Evolutionary conservation across 2,329 filamentous ascomycete genomes (phyloP), one percentile per base, ranked within the genome.

Genomic region (Claviceps sp.): DNA sequence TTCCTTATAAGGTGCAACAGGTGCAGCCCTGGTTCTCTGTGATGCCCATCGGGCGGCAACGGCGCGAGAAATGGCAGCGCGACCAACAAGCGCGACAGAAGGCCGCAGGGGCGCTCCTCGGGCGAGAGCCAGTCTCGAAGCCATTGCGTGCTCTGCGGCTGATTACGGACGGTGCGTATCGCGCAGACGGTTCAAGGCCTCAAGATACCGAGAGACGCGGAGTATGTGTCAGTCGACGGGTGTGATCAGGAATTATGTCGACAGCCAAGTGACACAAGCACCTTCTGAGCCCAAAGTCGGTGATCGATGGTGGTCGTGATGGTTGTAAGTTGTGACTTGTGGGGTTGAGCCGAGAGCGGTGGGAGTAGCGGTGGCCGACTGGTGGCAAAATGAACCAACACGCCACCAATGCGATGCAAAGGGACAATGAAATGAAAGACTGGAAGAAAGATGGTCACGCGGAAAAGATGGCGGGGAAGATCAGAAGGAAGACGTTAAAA

Each of bases 121-220:
- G 24, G 56, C 42, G 42, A 63, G 50, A 52, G 56, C 55, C 53
- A 62, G 55, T 56, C 60, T 56, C 45, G 59, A 63, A 46, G 61
- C 61, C 62, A 64, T 64, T 53, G 54, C 44, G 5, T 5, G 44
- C 45, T 10, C 37, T 41, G 34, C 43, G 34, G 13, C 16, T 10
- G 22, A 34, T 26, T 39, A 5, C 34, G 11, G 49, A 19, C 49
- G 19, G 16, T 30, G 34, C 49, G 43, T 16, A 14, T 45, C 22
- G 16, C 22, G 43, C 24, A 45, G 43, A 24, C 43, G 19, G 22
- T n/a, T 17, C 44, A 14, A 26, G 44, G 24, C 44, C 44, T 37
- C 26, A 7, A 1, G 5, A 34, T 34, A n/a, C n/a, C 3, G 44
- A 46, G 8, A 7, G 4, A 19, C 3, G 5, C 2, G 2, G 13